Base-by-base conservation (phyloP, 1,139 yeast genomes). In the Lodderomyces margitis region DNA sequence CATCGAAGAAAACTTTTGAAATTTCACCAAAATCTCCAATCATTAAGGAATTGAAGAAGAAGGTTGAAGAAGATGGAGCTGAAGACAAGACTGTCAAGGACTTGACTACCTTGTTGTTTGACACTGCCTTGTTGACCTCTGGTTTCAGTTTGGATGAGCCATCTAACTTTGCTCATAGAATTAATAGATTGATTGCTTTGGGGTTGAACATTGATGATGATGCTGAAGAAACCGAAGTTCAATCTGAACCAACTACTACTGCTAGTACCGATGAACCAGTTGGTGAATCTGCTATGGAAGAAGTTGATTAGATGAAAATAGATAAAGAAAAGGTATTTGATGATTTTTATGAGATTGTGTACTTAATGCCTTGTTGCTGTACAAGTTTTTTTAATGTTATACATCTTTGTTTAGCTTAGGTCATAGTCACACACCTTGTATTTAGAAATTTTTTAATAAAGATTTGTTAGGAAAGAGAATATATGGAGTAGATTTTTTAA, bases 131-230 rank as follows among this genome's bases (percentile, higher is more conserved):
- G 70, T 81, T 92, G 69, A 92, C 98, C 46, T 94, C 98, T 55
- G 99, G 99, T 74, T 92, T 92, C 92, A 75, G 97, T 54, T 81
- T 92, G 66, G 98, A 92, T 61, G 99, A 92, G 75, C 98, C 99
- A 76, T 83, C 87, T 64, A 84, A 96, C 46, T 92, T 92, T 66
- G 98, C 99, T 58, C 76, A 87, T 61, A 89, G 99, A 82, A 92
- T 92, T 74, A 92, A 92, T 84, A 87, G 98, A 75, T 84, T 92
- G 74, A 91, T 92, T 63, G 87, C 98, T 47, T 83, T 92, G 62
- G 99, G 99, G 69, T 86, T 92, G 69, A 91, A 92, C 83, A 89
- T 92, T 63, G 98, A 92, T 59, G 98, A 91, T 69, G 87, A 83
- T 39, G 88, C 80, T 58, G 83, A 72, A 57, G 54, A 51, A 48